These are phyloP conservation scores for Asterella californica DNA, from an alignment of 225 moss, liverwort and hornwort species.

Conservation along the genomic window DNA sequence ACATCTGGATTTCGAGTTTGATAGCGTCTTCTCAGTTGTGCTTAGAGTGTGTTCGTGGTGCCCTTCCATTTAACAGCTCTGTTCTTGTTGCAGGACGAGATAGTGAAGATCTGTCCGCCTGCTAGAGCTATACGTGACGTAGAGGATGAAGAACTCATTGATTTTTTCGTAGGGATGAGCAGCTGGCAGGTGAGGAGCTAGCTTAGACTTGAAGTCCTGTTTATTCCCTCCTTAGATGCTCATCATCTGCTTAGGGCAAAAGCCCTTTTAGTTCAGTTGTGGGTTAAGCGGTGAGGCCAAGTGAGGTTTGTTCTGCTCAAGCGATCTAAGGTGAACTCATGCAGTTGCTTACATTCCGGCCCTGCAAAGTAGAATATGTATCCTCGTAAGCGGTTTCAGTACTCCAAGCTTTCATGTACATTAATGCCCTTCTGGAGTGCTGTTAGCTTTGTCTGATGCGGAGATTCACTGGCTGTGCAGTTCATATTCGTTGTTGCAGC, in stretches of 20 bases:
- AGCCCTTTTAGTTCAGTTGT: too few species aligned
- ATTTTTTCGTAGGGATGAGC: constrained; percentile 91
- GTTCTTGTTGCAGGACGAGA: constrained; percentile 55
- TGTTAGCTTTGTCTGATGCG: neutral
- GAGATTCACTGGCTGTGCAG: constrained; percentile 23
- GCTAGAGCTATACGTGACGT: constrained; percentile 97
- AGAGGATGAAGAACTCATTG: constrained; percentile 88
- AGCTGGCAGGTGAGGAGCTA: constrained; percentile 62
- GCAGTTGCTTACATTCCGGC: neutral
- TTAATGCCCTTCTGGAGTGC: neutral
- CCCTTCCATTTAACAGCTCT: neutral
- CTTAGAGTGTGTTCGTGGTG: neutral
- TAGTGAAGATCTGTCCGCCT: constrained; percentile 81
- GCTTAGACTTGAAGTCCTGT: neutral
- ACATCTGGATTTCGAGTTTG: neutral
- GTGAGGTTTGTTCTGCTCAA: neutral
- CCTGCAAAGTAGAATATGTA: neutral
- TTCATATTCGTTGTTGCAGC: constrained; percentile 82
- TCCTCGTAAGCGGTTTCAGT: neutral
- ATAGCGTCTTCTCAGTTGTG: neutral
- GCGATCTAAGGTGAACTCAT: neutral
- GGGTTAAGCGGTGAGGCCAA: neutral
- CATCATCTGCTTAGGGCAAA: too few species aligned
- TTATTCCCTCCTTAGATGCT: too few species aligned
- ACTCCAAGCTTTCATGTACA: neutral